Evolutionary conservation across 2,329 filamentous ascomycete genomes (phyloP).

Genomic region (Aspergillus terreus): DNA sequence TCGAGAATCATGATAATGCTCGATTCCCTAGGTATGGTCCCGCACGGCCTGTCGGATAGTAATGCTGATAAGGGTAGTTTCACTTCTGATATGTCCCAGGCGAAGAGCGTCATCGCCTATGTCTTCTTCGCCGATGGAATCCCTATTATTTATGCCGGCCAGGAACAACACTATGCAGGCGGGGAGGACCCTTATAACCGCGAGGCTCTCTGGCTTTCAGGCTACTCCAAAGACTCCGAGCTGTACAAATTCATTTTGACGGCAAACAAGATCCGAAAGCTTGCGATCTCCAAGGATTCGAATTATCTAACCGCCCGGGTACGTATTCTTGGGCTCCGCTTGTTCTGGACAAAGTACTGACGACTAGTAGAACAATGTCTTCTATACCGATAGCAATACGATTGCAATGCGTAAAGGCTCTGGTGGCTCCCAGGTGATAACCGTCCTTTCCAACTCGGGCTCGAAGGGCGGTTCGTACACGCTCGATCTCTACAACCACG

Average conservation of each 20-base stretch:
- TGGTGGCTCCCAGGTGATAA: slow-evolving; percentile 40
- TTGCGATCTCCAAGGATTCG: slow-evolving; percentile 36
- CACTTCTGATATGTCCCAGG: slow-evolving; percentile 38
- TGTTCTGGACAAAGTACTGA: no score
- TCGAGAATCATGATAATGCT: slow-evolving; percentile 60
- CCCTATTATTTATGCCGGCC: slow-evolving; percentile 65
- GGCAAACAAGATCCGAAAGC: slow-evolving; percentile 51
- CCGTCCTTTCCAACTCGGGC: slow-evolving; percentile 46
- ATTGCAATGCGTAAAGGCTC: slow-evolving; percentile 42
- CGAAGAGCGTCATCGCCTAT: slow-evolving; percentile 61
- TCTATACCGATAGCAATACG: slow-evolving; percentile 43
- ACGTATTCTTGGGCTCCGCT: neutral
- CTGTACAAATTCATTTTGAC: slow-evolving; percentile 48
- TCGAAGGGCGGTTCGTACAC: slow-evolving; percentile 21
- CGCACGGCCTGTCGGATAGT: neutral
- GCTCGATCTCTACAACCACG: slow-evolving; percentile 21
- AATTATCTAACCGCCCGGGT: slow-evolving; percentile 41
- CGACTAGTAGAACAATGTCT: slow-evolving; percentile 29
- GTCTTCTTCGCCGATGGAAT: slow-evolving; percentile 59
- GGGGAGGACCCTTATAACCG: slow-evolving; percentile 49
- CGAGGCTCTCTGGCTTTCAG: slow-evolving; percentile 57
- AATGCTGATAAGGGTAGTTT: slow-evolving; percentile 15
- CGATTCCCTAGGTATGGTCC: slow-evolving; percentile 45
- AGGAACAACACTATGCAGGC: slow-evolving; percentile 60
- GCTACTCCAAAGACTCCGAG: slow-evolving; percentile 45